Evolutionary conservation across 129 eudicot species (phyloP).

Genomic region (Calendula officinalis): DNA sequence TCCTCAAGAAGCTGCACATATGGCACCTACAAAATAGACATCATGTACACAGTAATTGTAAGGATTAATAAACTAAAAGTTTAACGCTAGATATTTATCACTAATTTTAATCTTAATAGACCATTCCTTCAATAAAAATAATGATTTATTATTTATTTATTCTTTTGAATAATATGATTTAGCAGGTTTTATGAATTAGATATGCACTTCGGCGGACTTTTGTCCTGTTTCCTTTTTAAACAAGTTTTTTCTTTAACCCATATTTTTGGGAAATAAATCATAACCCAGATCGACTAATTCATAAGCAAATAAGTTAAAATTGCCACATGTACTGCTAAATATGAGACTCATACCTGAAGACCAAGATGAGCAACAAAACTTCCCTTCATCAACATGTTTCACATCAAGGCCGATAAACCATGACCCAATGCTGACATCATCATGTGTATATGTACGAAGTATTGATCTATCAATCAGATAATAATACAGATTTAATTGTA

Average conservation of each 20-base stretch:
- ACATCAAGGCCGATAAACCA: constrained; percentile 90
- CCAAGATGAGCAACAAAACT: constrained; percentile 84
- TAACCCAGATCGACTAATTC: not conserved
- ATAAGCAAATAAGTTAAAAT: not conserved
- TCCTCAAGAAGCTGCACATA: constrained; percentile 62
- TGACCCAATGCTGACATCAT: constrained; percentile 83
- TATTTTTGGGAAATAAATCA: not conserved
- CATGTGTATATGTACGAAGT: constrained; percentile 79
- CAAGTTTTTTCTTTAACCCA: not conserved
- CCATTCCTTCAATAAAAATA: not conserved
- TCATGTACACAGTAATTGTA: constrained; percentile 1
- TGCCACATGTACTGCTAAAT: not conserved
- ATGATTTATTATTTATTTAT: not conserved
- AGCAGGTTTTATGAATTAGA: not conserved
- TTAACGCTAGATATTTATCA: not conserved
- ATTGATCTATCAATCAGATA: constrained; percentile 43
- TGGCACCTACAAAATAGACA: constrained; percentile 49
- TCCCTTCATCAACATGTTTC: constrained; percentile 73
- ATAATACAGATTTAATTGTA: constrained; percentile 15
- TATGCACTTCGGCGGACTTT: not conserved
- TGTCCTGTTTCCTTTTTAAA: not conserved
- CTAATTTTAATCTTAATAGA: not conserved
- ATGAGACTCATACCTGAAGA: constrained; percentile 54
- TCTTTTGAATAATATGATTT: not conserved
- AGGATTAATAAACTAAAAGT: not conserved